These are phyloP conservation scores for Skeletonema grethae DNA, from an alignment of 108 stramenopile species.

Conservation along the genomic window DNA sequence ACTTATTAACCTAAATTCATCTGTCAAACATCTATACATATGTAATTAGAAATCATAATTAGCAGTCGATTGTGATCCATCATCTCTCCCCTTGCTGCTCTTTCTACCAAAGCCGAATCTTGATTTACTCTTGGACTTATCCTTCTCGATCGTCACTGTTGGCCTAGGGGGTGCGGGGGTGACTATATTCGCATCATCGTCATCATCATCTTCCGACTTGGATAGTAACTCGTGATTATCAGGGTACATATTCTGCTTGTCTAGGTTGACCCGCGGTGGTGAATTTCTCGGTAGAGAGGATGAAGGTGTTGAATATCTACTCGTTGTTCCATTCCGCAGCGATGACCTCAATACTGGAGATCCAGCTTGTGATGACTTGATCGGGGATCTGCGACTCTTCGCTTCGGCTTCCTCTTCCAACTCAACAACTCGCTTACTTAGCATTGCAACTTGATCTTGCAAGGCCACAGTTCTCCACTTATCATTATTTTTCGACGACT, in stretches of 20 bases:
- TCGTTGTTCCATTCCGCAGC: constrained; percentile 7
- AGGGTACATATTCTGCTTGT: constrained; percentile 7
- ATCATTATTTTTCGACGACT: constrained; percentile 51
- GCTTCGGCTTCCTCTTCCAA: constrained; percentile 50
- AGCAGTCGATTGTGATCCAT: constrained; percentile 45
- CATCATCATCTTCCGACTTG: constrained; percentile 1
- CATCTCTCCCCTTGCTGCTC: constrained; percentile 23
- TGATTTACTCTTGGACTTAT: constrained; percentile 19
- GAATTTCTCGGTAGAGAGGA: constrained; percentile 22
- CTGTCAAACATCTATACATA: neutral
- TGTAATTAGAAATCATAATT: constrained; percentile 43
- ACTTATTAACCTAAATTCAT: neutral
- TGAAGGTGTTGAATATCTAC: constrained; percentile 2
- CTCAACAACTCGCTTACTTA: constrained; percentile 60
- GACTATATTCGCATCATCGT: neutral
- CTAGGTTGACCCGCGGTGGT: constrained; percentile 15
- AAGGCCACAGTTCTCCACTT: constrained; percentile 63
- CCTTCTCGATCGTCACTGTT: neutral
- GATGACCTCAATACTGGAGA: constrained; percentile 41
- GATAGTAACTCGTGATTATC: constrained; percentile 34
- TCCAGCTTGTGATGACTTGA: constrained; percentile 16
- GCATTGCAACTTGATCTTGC: constrained; percentile 61
- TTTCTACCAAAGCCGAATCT: constrained; percentile 34
- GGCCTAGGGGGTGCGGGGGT: constrained; percentile 13
- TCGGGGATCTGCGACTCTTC: constrained; percentile 4